Evolutionary conservation across 768 basidiomycete genomes (phyloP).

Genomic region (Pholiota molesta): DNA sequence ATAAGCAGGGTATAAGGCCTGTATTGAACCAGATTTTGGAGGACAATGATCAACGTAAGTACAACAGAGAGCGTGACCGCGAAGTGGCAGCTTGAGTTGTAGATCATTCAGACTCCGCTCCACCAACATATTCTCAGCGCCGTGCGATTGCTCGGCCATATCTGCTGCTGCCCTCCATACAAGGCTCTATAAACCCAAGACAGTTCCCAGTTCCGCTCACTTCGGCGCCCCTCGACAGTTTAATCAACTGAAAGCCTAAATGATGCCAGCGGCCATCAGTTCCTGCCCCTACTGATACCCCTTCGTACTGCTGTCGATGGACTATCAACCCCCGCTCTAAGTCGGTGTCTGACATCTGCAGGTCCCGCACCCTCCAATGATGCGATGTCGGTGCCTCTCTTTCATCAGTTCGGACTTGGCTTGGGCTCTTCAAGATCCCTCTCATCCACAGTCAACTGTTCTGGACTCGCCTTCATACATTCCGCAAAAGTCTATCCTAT

Average conservation of each 20-base stretch:
- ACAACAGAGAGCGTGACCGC: neutral
- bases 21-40: conserved; percentile 2
- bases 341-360: neutral
- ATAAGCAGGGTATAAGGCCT: neutral
- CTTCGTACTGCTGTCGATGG: neutral
- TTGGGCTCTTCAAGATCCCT: neutral
- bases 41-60: neutral
- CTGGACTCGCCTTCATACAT: neutral
- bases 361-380: neutral
- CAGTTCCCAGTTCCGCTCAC: too few relatives aligned
- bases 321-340: neutral
- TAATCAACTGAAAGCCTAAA: neutral
- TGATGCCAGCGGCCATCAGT: neutral
- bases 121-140: too few relatives aligned
- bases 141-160: too few relatives aligned
- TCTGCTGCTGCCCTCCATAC: too few relatives aligned
- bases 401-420: neutral
- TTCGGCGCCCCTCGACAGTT: neutral
- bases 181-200: too few relatives aligned
- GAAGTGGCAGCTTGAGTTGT: neutral
- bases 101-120: neutral
- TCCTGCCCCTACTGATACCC: neutral
- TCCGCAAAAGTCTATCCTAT: neutral
- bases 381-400: neutral
- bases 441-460: neutral